Evolutionary conservation across 345 rosid species (phyloP).

Genomic region (Eucalyptus erythrocorys): DNA sequence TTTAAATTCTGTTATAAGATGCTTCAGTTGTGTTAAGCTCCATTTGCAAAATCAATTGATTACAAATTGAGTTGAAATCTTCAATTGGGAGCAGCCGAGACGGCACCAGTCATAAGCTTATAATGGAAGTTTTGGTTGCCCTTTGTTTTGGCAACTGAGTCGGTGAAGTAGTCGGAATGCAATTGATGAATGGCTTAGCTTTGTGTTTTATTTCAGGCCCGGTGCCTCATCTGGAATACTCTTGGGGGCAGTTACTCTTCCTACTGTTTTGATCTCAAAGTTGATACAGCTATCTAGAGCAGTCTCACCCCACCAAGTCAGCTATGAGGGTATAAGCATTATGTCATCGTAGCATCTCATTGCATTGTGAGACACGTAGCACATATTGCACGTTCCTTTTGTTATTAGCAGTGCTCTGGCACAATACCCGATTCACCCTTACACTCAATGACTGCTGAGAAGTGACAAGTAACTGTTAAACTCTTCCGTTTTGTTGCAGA

Average conservation of each 20-base stretch:
- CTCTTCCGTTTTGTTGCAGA: background rate
- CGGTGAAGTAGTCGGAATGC: background rate
- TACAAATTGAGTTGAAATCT: background rate
- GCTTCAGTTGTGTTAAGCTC: background rate
- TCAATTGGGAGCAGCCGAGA: background rate
- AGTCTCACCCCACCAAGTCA: slow-evolving; percentile 24
- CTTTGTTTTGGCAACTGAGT: background rate
- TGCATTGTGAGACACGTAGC: background rate
- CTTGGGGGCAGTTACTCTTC: slow-evolving; percentile 75
- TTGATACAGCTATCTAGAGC: slow-evolving; percentile 72
- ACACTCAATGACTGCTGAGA: background rate
- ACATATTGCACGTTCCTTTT: background rate
- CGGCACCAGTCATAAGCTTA: background rate
- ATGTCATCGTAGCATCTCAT: background rate
- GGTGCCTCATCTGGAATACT: slow-evolving; percentile 90
- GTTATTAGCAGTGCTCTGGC: background rate
- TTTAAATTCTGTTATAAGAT: background rate
- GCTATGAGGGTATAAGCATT: slow-evolving; percentile 32
- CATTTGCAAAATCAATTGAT: background rate
- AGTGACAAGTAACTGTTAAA: background rate
- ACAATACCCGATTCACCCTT: background rate
- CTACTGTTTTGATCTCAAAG: slow-evolving; percentile 65
- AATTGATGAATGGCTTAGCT: background rate
- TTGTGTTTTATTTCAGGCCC: slow-evolving; percentile 23
- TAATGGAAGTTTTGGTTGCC: background rate